Base-by-base conservation (phyloP, 768 basidiomycete species). In the Leucocoprinus sp. region DNA sequence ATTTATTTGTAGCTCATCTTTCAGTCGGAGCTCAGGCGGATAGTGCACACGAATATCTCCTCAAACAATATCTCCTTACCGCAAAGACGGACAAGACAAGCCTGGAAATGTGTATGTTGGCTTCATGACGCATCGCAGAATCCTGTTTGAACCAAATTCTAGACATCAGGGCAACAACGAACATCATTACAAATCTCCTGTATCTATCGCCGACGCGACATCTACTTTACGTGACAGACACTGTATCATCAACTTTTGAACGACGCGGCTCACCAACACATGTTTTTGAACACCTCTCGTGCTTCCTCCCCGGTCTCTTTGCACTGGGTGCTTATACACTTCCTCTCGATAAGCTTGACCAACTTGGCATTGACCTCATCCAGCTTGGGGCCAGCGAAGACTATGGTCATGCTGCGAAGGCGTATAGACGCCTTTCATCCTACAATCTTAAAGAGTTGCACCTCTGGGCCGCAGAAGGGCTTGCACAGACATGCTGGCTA, bases 11-110 rank as follows among this genome's bases (percentile, higher is more conserved):
- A 70, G 71, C 55, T 14, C 72, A 63, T 52, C 47, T 81, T 5
- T 78, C 82, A 1, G 75, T 85, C 5, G 85, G 84, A 21, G 76
- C 74, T 5, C 68, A 70, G 42, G 79, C 82, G 5, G 85, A 88
- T 55, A 87, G 85, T 54, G 75, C 73, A 8, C 84, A 88, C 50
- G 85, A 88, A 60, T 88, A 88, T 55, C 72, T 82, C 21, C 70
- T 88, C 46, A 88, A 88, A 55, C 74, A 80, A 43, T 84, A 80
- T 59, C 63, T 88, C 6, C 65, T 87, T 37, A 82, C 80, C 5
- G 79, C 72, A 9, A 70, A 74, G 53, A 72, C 71, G 4, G 83
- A 87, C 55, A 74, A 68, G 55, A 61, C 60, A 11, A 78, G 72
- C 48, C 63, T 85, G 3, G 74, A 79, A 57, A 74, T 83, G 72